phyloP scores from a whole-genome alignment of 2,329 filamentous ascomycete genomes.

The Cryoendolithus antarcticus region DNA sequence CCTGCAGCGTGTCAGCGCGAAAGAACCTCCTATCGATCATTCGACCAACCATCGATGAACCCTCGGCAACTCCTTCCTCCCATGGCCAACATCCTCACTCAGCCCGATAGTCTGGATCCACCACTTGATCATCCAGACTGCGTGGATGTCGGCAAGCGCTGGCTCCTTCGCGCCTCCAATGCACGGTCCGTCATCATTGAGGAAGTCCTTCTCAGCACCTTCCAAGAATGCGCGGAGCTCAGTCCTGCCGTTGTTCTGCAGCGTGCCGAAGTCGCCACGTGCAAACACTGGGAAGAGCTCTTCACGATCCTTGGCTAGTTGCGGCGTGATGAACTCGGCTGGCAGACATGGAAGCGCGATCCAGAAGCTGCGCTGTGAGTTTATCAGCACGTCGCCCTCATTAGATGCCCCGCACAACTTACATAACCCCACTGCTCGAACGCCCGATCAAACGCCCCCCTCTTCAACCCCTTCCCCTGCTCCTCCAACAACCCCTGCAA shows the following conservation, averaged over 20 bases:
- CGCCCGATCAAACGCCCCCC: slow-evolving; percentile 5
- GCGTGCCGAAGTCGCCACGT: slow-evolving; percentile 8
- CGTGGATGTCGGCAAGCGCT: slow-evolving; percentile 11
- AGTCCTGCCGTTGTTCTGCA: slow-evolving; percentile 9
- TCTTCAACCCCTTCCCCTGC: slow-evolving; percentile 9
- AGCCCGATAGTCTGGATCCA: slow-evolving; percentile 10
- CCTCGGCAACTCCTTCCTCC: slow-evolving; percentile 8
- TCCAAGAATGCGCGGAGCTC: slow-evolving; percentile 10
- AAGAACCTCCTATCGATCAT: background rate
- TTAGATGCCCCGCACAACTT: background rate
- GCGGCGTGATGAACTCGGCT: slow-evolving; percentile 8
- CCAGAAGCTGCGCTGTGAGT: slow-evolving; percentile 7
- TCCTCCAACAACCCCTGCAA: slow-evolving; percentile 8
- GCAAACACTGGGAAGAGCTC: slow-evolving; percentile 13
- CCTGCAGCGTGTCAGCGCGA: slow-evolving; percentile 5
- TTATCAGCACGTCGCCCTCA: background rate
- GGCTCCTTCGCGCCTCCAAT: slow-evolving; percentile 8
- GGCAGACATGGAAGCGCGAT: slow-evolving; percentile 10
- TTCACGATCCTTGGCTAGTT: slow-evolving; percentile 11
- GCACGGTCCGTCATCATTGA: slow-evolving; percentile 8
- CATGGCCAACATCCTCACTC: slow-evolving; percentile 9
- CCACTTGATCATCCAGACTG: slow-evolving; percentile 14
- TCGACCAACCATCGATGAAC: slow-evolving; percentile 11
- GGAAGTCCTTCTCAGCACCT: slow-evolving; percentile 11
- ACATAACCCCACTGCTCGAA: slow-evolving; percentile 13